phyloP scores from a whole-genome alignment of 2,329 filamentous ascomycete genomes.

The Penicillium capsulatum region DNA sequence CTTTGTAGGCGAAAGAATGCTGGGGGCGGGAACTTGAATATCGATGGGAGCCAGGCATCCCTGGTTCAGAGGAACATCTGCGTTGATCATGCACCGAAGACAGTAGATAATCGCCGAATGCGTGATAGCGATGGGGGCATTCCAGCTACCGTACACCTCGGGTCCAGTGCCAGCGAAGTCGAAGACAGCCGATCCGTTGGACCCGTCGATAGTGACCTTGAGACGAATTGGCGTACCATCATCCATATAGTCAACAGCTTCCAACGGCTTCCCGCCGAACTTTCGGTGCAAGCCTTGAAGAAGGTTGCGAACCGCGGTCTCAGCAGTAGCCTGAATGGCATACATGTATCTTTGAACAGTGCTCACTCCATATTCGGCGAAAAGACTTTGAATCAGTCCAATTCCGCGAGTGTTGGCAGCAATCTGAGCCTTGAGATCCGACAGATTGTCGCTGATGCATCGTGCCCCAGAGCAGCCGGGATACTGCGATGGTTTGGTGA shows the following conservation, averaged over 20 bases:
- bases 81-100: constrained; percentile 70
- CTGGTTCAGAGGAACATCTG: constrained; percentile 83
- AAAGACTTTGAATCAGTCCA: constrained; percentile 67
- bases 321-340: constrained; percentile 76
- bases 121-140: constrained; percentile 76
- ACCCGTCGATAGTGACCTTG: constrained; percentile 68
- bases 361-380: constrained; percentile 71
- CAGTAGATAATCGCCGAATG: constrained; percentile 85
- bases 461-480: constrained; percentile 74
- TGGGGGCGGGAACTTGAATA: constrained; percentile 64
- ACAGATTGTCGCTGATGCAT: constrained; percentile 76
- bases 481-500: constrained; percentile 68
- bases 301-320: constrained; percentile 67
- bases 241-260: constrained; percentile 79
- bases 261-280: constrained; percentile 66
- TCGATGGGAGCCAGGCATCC: constrained; percentile 74
- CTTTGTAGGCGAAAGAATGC: constrained; percentile 70
- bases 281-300: constrained; percentile 66
- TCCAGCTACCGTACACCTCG: constrained; percentile 75
- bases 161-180: constrained; percentile 74
- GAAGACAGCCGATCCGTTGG: constrained; percentile 71
- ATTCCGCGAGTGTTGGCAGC: constrained; percentile 85
- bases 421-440: constrained; percentile 80
- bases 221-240: constrained; percentile 75
- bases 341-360: constrained; percentile 81